Evolutionary conservation across 305 asterid species (phyloP).

Genomic region (Fraxinus latifolia): DNA sequence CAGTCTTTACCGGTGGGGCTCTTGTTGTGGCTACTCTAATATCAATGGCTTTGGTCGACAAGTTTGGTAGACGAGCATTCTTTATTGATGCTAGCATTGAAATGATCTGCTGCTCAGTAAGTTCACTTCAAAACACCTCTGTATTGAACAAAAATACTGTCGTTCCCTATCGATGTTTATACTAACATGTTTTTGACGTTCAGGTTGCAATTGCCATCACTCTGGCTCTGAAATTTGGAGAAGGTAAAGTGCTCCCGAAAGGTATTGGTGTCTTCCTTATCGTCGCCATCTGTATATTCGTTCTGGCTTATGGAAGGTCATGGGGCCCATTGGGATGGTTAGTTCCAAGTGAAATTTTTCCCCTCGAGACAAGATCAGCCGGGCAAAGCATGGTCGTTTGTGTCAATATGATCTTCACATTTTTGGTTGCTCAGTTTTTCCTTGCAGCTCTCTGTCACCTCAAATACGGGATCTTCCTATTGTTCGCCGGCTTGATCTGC

Average conservation of each 20-base stretch:
- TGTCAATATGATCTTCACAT: constrained; percentile 77
- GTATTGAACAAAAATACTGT: background rate
- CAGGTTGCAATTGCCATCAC: constrained; percentile 68
- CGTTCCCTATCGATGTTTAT: background rate
- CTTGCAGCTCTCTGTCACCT: constrained; percentile 61
- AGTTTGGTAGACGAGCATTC: constrained; percentile 62
- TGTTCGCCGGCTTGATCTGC: constrained; percentile 52
- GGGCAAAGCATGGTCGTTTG: constrained; percentile 79
- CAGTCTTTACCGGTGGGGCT: constrained; percentile 56
- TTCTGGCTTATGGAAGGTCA: constrained; percentile 67
- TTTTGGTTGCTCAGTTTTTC: constrained; percentile 64
- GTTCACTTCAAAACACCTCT: background rate
- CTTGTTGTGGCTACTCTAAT: constrained; percentile 63
- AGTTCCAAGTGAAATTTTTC: constrained; percentile 77
- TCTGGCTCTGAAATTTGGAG: constrained; percentile 58
- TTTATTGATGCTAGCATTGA: constrained; percentile 72
- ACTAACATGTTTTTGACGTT: background rate
- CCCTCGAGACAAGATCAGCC: constrained; percentile 73
- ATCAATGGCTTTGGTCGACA: constrained; percentile 71
- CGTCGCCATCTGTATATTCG: constrained; percentile 60
- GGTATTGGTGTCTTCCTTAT: constrained; percentile 54
- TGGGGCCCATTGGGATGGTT: constrained; percentile 91
- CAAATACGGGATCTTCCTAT: constrained; percentile 56
- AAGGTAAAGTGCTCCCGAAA: constrained; percentile 47
- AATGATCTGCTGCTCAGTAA: constrained; percentile 57